phyloP scores from a whole-genome alignment of 257 asterid species.

The Anisodus tanguticus region DNA sequence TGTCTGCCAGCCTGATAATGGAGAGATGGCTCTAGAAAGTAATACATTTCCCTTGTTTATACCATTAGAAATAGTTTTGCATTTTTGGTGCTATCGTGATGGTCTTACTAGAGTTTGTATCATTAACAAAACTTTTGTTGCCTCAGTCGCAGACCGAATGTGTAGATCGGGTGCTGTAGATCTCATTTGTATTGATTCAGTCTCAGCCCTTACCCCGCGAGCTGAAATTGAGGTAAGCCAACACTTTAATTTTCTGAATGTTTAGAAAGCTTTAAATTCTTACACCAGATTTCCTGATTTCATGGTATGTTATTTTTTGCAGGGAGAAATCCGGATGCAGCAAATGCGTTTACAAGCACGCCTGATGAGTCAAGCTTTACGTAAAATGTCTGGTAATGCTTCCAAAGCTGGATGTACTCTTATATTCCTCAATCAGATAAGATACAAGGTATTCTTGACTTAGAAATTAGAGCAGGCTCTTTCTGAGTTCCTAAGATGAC shows the following conservation, averaged over 20 bases:
- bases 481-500: constrained; percentile 25
- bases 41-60: constrained; percentile 40
- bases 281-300: constrained; percentile 26
- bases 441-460: constrained; percentile 72
- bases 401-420: constrained; percentile 99
- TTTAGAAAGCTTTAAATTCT: constrained; percentile 25
- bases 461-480: constrained; percentile 17
- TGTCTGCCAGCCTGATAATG: constrained; percentile 99
- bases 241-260: constrained; percentile 32
- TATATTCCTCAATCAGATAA: constrained; percentile 90
- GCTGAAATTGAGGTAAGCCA: constrained; percentile 94
- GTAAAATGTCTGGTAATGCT: constrained; percentile 99
- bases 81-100: not conserved
- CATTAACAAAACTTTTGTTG: constrained; percentile 25
- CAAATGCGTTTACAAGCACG: constrained; percentile 99
- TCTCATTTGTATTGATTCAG: constrained; percentile 98
- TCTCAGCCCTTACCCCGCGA: constrained; percentile 98
- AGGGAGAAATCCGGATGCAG: constrained; percentile 99
- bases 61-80: constrained; percentile 29
- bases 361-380: constrained; percentile 98
- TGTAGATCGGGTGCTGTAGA: constrained; percentile 99
- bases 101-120: not conserved
- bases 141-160: constrained; percentile 94
- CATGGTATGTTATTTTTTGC: constrained; percentile 31
- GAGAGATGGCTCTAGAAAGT: constrained; percentile 99